Percentiles rank a stretch among this genome's conserved stretches.
Evolutionary conservation across 1,284 basidiomycete genomes (phyloP).

Genomic region (Boletellus sp.): DNA sequence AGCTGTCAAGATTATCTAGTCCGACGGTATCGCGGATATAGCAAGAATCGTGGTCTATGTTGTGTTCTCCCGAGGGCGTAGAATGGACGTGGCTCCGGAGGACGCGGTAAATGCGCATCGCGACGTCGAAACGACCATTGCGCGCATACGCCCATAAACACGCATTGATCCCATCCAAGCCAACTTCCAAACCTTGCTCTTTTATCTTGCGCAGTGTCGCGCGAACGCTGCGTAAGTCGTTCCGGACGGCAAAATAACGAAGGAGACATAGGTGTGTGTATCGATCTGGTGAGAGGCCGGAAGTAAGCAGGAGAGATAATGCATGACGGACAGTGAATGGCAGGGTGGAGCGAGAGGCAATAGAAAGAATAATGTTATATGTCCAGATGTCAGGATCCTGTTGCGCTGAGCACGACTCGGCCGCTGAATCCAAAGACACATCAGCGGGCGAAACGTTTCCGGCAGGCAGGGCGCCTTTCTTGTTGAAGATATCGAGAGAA

Average conservation of each 20-base stretch:
- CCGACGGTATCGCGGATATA: conserved; percentile 40
- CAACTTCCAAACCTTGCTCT: conserved; percentile 48
- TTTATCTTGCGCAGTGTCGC: conserved; percentile 50
- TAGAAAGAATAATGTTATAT: conserved; percentile 60
- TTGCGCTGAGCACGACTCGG: background rate
- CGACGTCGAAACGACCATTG: conserved; percentile 51
- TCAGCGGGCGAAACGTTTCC: conserved; percentile 1
- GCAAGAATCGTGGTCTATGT: conserved; percentile 34
- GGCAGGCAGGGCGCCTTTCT: conserved; percentile 45
- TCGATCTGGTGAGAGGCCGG: conserved; percentile 52
- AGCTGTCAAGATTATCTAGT: conserved; percentile 41
- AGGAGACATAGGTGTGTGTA: conserved; percentile 60
- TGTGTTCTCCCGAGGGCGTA: conserved; percentile 33
- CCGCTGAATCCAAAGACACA: background rate
- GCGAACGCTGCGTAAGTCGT: conserved; percentile 51
- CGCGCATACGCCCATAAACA: conserved; percentile 64
- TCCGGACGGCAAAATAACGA: conserved; percentile 47
- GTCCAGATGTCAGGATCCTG: conserved; percentile 59
- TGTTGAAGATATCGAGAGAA: conserved; percentile 57
- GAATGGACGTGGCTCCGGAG: conserved; percentile 50
- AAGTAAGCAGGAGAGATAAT: conserved; percentile 46
- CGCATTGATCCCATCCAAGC: conserved; percentile 61
- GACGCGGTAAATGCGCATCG: conserved; percentile 57
- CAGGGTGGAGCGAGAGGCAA: conserved; percentile 53
- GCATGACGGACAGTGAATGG: conserved; percentile 49